Evolutionary conservation across 2,329 filamentous ascomycete species (phyloP).

Genomic region (Fusarium udum): DNA sequence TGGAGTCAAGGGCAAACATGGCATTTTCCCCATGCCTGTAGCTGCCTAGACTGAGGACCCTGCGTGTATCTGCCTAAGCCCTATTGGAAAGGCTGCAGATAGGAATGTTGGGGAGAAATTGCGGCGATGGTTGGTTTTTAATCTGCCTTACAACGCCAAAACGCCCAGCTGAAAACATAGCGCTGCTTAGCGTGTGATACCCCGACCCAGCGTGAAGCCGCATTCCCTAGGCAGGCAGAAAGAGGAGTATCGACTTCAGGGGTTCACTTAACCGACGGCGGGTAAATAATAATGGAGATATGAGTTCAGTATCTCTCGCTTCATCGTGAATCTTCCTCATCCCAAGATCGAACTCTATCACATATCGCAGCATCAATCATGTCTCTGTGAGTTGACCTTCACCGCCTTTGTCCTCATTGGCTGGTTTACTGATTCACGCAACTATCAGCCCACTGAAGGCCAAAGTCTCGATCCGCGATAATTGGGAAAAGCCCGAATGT

Average conservation of each 20-base stretch:
- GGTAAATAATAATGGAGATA: background rate
- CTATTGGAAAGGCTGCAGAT: background rate
- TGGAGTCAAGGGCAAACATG: background rate
- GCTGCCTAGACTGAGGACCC: background rate
- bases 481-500: constrained; percentile 51
- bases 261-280: background rate
- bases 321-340: background rate
- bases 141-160: constrained; percentile 33
- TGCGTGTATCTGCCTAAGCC: background rate
- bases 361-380: background rate
- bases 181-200: constrained; percentile 22
- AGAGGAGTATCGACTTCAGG: background rate
- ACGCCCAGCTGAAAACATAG: constrained; percentile 40
- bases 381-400: constrained; percentile 10
- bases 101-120: constrained; percentile 2
- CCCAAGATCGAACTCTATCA: background rate
- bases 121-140: background rate
- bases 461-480: constrained; percentile 54
- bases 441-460: constrained; percentile 54
- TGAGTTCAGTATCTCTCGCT: background rate
- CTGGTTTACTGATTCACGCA: background rate
- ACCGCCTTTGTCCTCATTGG: background rate
- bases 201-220: background rate
- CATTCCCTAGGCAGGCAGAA: background rate
- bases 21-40: background rate